phyloP scores from a whole-genome alignment of 2,329 filamentous ascomycete species.

The Ceratocystiopsis sp. region DNA sequence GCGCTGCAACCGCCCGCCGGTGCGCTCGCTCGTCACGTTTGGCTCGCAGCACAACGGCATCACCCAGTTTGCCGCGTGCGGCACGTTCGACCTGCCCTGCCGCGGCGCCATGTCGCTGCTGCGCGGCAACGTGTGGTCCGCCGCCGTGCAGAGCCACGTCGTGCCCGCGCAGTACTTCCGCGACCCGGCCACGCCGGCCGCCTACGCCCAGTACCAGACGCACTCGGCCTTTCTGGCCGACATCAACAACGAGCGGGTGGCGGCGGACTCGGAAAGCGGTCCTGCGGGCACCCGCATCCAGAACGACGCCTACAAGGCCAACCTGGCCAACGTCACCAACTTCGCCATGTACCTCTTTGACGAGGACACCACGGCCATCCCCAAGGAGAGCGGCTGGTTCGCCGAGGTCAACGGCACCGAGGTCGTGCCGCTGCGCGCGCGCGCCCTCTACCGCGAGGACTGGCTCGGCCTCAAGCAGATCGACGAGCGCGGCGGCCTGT shows the following conservation, averaged over 20 bases:
- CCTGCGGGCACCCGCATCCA: conserved; percentile 24
- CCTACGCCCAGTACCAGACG: conserved; percentile 59
- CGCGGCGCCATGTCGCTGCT: conserved; percentile 63
- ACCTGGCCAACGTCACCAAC: conserved; percentile 52
- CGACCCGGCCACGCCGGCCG: conserved; percentile 41
- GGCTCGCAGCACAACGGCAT: conserved; percentile 91
- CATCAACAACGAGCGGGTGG: conserved; percentile 75
- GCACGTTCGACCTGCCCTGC: conserved; percentile 59
- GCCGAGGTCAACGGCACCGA: conserved; percentile 62
- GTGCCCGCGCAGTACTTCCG: conserved; percentile 95
- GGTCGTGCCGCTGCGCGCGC: conserved; percentile 48
- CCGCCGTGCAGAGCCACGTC: conserved; percentile 58
- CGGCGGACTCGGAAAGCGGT: conserved; percentile 7
- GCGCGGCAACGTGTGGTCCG: conserved; percentile 62
- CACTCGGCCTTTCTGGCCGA: conserved; percentile 82
- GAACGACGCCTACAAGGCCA: conserved; percentile 55
- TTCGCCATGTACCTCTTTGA: conserved; percentile 85
- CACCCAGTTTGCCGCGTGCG: conserved; percentile 61
- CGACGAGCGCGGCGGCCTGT: conserved; percentile 61
- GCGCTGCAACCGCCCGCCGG: conserved; percentile 61
- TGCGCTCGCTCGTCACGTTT: conserved; percentile 71
- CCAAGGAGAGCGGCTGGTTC: conserved; percentile 86
- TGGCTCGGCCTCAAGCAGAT: conserved; percentile 75
- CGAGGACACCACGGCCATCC: conserved; percentile 70
- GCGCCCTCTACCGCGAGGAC: conserved; percentile 69